Conservation (phyloP, 176 grass and related monocot genomes). For the Oryza brachyantha region DNA sequence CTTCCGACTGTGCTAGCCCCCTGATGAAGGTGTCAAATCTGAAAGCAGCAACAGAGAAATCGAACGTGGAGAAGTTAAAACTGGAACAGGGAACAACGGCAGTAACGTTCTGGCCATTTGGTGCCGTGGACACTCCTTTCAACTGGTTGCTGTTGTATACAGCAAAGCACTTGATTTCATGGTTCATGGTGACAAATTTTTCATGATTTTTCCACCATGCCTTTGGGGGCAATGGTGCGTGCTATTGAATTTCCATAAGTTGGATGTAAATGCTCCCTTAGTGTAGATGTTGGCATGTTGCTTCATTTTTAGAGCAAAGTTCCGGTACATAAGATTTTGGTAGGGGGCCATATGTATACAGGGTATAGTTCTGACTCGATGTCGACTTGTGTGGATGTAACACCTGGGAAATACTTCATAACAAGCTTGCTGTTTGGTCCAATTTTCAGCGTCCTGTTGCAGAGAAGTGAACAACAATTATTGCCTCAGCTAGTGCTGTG, state of each 20-base stretch:
- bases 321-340: slow-evolving; percentile 81
- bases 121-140: neutral
- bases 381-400: slow-evolving; percentile 33
- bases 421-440: neutral
- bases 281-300: slow-evolving; percentile 37
- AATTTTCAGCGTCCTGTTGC: neutral
- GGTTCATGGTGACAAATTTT: neutral
- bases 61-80: neutral
- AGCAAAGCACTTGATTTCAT: neutral
- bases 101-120: neutral
- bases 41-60: neutral
- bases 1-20: neutral
- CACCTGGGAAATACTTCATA: slow-evolving; percentile 36
- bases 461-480: neutral
- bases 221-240: neutral
- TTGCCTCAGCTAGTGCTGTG: neutral
- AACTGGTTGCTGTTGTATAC: neutral
- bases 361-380: slow-evolving; percentile 53
- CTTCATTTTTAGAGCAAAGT: slow-evolving; percentile 45
- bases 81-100: neutral
- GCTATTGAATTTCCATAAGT: slow-evolving; percentile 32
- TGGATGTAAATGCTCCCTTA: slow-evolving; percentile 30
- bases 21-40: neutral
- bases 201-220: slow-evolving; percentile 13
- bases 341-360: slow-evolving; percentile 51